phyloP scores from a whole-genome alignment of 257 asterid species.

The Solanum paucissectum region DNA sequence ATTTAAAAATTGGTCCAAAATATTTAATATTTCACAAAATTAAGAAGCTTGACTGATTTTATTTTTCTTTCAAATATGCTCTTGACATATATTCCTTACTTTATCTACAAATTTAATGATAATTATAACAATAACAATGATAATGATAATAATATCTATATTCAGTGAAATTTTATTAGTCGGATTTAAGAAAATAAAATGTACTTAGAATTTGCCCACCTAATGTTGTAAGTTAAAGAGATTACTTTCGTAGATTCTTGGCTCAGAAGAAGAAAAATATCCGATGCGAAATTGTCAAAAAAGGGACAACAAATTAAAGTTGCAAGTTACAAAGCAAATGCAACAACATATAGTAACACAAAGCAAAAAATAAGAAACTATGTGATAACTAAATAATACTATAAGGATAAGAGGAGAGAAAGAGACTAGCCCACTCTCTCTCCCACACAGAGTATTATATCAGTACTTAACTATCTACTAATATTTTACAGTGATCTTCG shows the following conservation, averaged over 20 bases:
- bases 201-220: neutral
- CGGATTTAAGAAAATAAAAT: no score
- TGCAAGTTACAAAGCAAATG: neutral
- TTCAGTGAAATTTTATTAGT: no score
- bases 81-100: neutral
- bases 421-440: neutral
- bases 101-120: neutral
- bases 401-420: neutral
- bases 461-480: no score
- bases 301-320: neutral
- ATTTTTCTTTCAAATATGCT: neutral
- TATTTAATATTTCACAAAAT: neutral
- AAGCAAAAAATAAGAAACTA: neutral
- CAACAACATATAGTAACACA: neutral
- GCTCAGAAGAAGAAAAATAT: neutral
- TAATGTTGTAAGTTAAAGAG: no score
- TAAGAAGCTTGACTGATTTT: neutral
- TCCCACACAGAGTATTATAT: neutral
- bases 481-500: no score
- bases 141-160: no score
- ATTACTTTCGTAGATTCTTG: neutral
- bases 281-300: neutral
- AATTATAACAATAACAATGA: accelerated
- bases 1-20: neutral
- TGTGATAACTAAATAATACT: neutral